Evolutionary conservation across 257 asterid genomes (phyloP).

Genomic region (Ajuga chamaepitys): DNA sequence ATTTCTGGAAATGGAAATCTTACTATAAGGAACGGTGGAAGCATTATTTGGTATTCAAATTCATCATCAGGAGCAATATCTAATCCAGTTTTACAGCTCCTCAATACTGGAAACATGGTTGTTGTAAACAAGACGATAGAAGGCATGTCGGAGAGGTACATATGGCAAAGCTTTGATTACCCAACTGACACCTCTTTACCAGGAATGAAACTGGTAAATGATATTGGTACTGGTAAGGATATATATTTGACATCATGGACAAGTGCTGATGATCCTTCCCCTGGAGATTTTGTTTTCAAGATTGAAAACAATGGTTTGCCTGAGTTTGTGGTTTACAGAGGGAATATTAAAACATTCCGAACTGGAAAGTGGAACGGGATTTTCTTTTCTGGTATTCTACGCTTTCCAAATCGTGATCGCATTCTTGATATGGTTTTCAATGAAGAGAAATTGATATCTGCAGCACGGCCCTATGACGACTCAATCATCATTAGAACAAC

Average conservation of each 20-base stretch:
- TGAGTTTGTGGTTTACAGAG: slow-evolving; percentile 3
- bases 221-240: neutral
- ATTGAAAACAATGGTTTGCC: slow-evolving; percentile 21
- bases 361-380: slow-evolving; percentile 37
- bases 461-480: neutral
- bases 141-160: neutral
- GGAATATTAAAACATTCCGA: slow-evolving; percentile 1
- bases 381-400: slow-evolving; percentile 1
- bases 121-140: neutral
- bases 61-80: neutral
- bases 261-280: slow-evolving; percentile 26
- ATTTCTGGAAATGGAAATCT: neutral
- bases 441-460: neutral
- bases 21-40: neutral
- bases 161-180: slow-evolving; percentile 24
- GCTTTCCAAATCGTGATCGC: neutral
- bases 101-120: slow-evolving; percentile 24
- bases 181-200: neutral
- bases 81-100: slow-evolving; percentile 16
- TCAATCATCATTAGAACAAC: neutral
- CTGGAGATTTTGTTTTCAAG: slow-evolving; percentile 18
- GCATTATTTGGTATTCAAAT: slow-evolving; percentile 16
- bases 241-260: slow-evolving; percentile 23
- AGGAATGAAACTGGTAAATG: slow-evolving; percentile 1
- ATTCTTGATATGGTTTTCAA: neutral